Base-by-base conservation (phyloP, 2,329 filamentous ascomycete genomes). In the Ceratocystiopsis brevicomis region DNA sequence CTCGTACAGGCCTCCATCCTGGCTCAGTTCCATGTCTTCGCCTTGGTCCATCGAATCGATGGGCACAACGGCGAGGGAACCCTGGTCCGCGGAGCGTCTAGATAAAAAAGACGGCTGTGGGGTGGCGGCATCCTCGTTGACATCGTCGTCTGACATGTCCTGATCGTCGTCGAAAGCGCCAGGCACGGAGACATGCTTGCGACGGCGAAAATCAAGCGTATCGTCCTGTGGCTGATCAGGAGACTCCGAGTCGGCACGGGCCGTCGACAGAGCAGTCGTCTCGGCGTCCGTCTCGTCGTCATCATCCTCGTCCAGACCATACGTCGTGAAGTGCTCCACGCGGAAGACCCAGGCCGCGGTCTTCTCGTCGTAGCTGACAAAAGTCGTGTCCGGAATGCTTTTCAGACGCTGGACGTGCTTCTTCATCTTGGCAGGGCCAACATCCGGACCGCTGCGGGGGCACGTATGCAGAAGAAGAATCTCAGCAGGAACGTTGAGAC, bases 251-350 rank as follows among this genome's bases (percentile, higher is more conserved):
- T 30, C 25, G 45, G 36, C 4, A 46, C 21, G 48, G 59, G 55
- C 48, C 60, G 46, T 42, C 53, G 52, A 34, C 33, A 34, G 33
- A 3, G 36, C 46, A 12, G 44, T 37, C 30, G 48, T 66, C 52
- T 74, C 74, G 9, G 67, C 67, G 39, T 78, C 67, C 9, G 73
- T 76, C 41, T 82, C 78, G 32, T 84, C 79, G 38, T 86, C 82
- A 25, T 84, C 79, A 39, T 86, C 73, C 25, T 82, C 84, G 49
- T 88, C 81, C 43, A 96, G 69, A 37, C 82, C 87, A 56, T 98
- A 98, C 1, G 86, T 94, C 1, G 88, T 96, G 59, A 92, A 98
- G 59, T 98, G 90, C 54, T 88, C 78, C n/a, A 98, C 90, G 11
- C 68, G 76, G 64, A 98, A 98, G 14, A 74, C 73, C 92, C 92